phyloP scores from a whole-genome alignment of 768 basidiomycete genomes.

The Leccinum pellstonianum region DNA sequence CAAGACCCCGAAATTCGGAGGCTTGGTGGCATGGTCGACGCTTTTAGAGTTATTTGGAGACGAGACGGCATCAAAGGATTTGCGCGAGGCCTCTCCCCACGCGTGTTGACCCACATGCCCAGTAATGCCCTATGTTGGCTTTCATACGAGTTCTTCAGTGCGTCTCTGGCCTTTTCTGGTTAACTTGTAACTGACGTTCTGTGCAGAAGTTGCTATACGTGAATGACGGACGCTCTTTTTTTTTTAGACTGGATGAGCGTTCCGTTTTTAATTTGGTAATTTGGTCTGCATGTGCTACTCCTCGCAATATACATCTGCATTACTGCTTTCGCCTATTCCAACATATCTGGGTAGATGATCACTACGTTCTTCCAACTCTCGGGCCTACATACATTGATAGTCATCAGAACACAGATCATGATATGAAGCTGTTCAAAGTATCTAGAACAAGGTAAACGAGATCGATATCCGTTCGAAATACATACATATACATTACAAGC shows the following conservation, averaged over 20 bases:
- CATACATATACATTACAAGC: no score
- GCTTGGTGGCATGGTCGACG: conserved; percentile 82
- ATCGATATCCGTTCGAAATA: background rate
- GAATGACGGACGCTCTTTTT: conserved; percentile 25
- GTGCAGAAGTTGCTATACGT: conserved; percentile 65
- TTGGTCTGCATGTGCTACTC: conserved; percentile 5
- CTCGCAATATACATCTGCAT: conserved; percentile 19
- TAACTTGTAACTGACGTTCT: conserved; percentile 8
- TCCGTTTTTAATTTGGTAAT: conserved; percentile 1
- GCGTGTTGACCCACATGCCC: conserved; percentile 93
- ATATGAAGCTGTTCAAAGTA: background rate
- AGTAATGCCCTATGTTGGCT: conserved; percentile 97
- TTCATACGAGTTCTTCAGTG: conserved; percentile 98
- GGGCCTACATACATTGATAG: background rate
- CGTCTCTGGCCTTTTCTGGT: conserved; percentile 37
- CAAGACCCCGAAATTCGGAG: conserved; percentile 80
- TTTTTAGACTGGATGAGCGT: conserved; percentile 22
- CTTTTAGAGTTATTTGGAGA: conserved; percentile 83
- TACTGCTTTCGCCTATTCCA: conserved; percentile 10
- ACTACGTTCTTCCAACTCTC: background rate
- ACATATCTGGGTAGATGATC: background rate
- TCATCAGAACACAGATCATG: conserved; percentile 3
- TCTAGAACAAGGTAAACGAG: background rate
- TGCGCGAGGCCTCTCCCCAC: conserved; percentile 81
- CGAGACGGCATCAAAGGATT: conserved; percentile 87